Base-by-base conservation (phyloP, 805 yeast species). In the Metschnikowia dekortorum region DNA sequence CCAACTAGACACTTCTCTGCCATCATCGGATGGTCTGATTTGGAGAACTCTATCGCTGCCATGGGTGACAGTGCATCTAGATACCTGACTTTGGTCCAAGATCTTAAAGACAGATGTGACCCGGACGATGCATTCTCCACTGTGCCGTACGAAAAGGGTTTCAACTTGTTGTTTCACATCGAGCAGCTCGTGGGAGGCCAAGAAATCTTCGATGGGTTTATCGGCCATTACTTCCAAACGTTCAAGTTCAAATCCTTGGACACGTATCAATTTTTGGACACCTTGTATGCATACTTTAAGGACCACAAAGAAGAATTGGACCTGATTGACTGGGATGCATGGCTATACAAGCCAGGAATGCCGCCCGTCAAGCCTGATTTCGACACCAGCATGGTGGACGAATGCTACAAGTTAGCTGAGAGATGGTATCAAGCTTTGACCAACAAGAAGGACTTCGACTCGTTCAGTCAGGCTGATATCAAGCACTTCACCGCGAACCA, bases 121-220 rank as follows among this genome's bases (percentile, higher is more conserved):
- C 96, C 97, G 6, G 97, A 90, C 67, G 96, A 89, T 60, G 85
- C 95, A 0, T 90, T 89, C 67, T 83, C 89, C 33, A 75, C 87
- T 1, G 95, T 90, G 42, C 96, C 96, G 2, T 90, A 90, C 67
- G 97, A 90, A 65, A 89, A 89, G 67, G 97, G 97, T 7, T 86
- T 84, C 60, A 88, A 85, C 57, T 76, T 90, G 61, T 73, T 91
- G 51, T 87, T 81, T 70, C 81, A 82, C 59, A 74, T 90, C 46
- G 97, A 91, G 68, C 78, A 75, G 44, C 63, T 74, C 35, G 71
- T 90, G 9, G 89, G 92, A 42, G 90, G 89, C 36, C 64, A 68
- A 40, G 74, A 73, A 22, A 77, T 67, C 14, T 90, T 89, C 64
- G 95, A 89, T 65, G 85, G 87, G 45, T 90, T 87, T 62, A 84